These are phyloP conservation scores for Biscogniauxia marginata DNA, from an alignment of 2,329 filamentous ascomycete species.

Conservation along the genomic window DNA sequence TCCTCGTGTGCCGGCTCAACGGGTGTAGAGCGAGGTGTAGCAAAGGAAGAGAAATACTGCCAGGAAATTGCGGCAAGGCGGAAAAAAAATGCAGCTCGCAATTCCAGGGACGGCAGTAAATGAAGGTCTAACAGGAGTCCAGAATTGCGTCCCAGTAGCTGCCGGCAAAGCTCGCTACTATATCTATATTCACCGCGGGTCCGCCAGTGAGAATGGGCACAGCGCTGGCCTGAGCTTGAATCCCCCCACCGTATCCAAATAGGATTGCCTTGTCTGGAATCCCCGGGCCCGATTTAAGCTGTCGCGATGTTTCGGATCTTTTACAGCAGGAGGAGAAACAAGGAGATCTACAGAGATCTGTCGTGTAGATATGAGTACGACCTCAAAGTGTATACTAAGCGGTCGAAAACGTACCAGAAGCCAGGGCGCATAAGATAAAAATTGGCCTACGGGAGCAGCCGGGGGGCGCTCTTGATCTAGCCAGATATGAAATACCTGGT, in stretches of 20 bases:
- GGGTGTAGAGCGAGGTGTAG: slow-evolving; percentile 15
- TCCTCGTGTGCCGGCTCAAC: slow-evolving; percentile 21
- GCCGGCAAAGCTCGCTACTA: background rate
- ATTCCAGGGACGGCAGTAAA: background rate
- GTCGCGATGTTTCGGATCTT: background rate
- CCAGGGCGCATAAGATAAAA: background rate
- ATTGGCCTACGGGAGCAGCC: slow-evolving; percentile 3
- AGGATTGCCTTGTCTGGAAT: background rate
- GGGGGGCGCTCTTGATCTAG: slow-evolving; percentile 3
- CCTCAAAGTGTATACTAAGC: background rate
- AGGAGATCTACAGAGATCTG: background rate
- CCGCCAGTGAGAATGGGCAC: background rate
- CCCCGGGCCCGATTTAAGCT: background rate
- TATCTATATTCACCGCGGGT: background rate
- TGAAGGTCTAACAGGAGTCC: background rate
- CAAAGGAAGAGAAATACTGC: slow-evolving; percentile 6
- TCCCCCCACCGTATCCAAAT: background rate
- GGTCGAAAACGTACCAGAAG: background rate
- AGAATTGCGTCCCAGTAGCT: background rate
- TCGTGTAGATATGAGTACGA: background rate
- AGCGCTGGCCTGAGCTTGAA: background rate
- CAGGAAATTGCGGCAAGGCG: slow-evolving; percentile 4
- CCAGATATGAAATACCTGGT: slow-evolving; percentile 14
- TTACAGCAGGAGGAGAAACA: background rate
- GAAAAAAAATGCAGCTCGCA: slow-evolving; percentile 7